Evolutionary conservation across 2,329 filamentous ascomycete genomes (phyloP).

Genomic region (Microdochium nivale): DNA sequence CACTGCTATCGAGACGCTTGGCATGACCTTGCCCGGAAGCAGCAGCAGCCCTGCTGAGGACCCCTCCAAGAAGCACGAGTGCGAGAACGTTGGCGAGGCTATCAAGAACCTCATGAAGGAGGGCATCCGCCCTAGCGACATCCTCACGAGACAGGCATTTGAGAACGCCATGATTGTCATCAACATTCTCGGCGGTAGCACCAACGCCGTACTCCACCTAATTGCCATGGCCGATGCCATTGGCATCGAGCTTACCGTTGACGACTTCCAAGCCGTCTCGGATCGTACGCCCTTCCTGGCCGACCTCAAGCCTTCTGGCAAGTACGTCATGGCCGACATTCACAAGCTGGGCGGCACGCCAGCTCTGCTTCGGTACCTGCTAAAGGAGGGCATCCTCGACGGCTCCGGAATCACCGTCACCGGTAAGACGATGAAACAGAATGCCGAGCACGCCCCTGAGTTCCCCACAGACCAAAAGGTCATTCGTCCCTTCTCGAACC

Average conservation of each 20-base stretch:
- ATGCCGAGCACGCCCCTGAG: conserved; percentile 65
- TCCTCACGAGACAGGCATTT: conserved; percentile 72
- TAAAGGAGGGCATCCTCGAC: conserved; percentile 74
- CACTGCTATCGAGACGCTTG: conserved; percentile 63
- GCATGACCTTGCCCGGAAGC: conserved; percentile 74
- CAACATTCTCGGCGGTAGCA: conserved; percentile 76
- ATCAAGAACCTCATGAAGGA: conserved; percentile 68
- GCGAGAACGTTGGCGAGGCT: conserved; percentile 60
- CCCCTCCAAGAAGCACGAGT: conserved; percentile 63
- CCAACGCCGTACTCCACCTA: conserved; percentile 77
- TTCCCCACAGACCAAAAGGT: conserved; percentile 72
- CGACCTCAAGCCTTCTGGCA: conserved; percentile 77
- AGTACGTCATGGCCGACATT: conserved; percentile 77
- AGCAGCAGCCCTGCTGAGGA: conserved; percentile 73
- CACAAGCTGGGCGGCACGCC: conserved; percentile 85
- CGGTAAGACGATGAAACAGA: conserved; percentile 81
- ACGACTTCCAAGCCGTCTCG: conserved; percentile 78
- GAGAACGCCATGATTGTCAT: conserved; percentile 80
- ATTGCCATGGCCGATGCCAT: conserved; percentile 78
- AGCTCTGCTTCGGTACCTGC: conserved; percentile 77
- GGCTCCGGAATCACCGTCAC: conserved; percentile 78
- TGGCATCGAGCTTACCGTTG: conserved; percentile 69
- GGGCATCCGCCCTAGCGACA: conserved; percentile 69
- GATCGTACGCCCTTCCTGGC: conserved; percentile 73
- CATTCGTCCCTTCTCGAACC: conserved; percentile 71